A percentile compares a stretch with the other conserved stretches of the same genome.
phyloP scores from a whole-genome alignment of 1,284 basidiomycete species.

The Rugosomyces carneus region DNA sequence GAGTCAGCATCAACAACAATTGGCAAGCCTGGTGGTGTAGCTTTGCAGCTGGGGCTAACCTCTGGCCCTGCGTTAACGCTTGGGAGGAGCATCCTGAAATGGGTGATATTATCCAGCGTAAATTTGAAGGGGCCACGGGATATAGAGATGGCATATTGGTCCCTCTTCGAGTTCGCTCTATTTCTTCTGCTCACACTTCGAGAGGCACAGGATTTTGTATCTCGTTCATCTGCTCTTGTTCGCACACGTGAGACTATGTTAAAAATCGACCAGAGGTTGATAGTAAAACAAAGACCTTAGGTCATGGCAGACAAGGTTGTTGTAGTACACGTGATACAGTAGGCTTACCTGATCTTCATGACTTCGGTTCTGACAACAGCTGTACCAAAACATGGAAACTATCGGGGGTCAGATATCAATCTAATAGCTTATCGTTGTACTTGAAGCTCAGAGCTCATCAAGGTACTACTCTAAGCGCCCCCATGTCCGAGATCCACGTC shows the following conservation, averaged over 20 bases:
- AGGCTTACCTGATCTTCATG: not conserved
- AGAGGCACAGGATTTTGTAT: constrained; percentile 77
- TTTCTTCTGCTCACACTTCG: not conserved
- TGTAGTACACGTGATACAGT: no score
- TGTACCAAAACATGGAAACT: constrained; percentile 52
- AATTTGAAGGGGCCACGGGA: constrained; percentile 86
- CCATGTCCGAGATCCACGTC: constrained; percentile 49
- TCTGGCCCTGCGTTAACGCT: constrained; percentile 91
- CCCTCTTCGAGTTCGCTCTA: not conserved
- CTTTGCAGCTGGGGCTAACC: constrained; percentile 86
- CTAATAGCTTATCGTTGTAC: not conserved
- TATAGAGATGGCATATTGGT: constrained; percentile 67
- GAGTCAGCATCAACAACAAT: constrained; percentile 47
- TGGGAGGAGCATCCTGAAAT: constrained; percentile 91
- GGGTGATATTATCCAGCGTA: constrained; percentile 80
- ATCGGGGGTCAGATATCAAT: constrained; percentile 42
- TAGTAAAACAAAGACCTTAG: constrained; percentile 75
- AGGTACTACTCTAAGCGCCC: constrained; percentile 74
- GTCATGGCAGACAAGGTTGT: constrained; percentile 50
- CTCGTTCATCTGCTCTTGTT: constrained; percentile 74
- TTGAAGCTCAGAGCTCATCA: constrained; percentile 1
- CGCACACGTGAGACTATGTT: constrained; percentile 76
- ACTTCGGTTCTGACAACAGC: not conserved
- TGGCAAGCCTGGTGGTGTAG: constrained; percentile 35
- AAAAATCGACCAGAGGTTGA: constrained; percentile 73